phyloP scores from a whole-genome alignment of 148 eudicot species.

The Fallopia convolvulus region DNA sequence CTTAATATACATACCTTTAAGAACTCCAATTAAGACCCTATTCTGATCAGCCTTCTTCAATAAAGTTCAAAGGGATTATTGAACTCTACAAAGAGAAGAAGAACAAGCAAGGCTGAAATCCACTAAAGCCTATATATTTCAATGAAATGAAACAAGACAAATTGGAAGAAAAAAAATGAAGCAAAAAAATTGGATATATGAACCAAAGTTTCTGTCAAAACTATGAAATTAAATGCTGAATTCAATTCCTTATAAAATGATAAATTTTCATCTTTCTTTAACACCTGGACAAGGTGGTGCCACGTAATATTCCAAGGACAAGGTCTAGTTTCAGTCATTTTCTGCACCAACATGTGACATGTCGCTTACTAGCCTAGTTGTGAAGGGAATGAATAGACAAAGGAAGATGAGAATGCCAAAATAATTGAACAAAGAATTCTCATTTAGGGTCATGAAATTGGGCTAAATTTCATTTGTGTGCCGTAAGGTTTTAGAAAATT shows the following conservation, averaged over 20 bases:
- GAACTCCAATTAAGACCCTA: neutral
- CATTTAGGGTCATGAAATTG: neutral
- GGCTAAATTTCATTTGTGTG: neutral
- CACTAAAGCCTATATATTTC: neutral
- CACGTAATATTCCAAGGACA: constrained; percentile 6
- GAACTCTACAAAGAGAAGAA: neutral
- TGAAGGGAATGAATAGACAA: neutral
- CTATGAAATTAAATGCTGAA: neutral
- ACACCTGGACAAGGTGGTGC: constrained; percentile 1
- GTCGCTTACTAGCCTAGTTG: constrained; percentile 3
- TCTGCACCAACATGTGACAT: constrained; percentile 1
- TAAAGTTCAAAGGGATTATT: neutral
- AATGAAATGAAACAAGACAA: neutral
- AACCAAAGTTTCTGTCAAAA: neutral
- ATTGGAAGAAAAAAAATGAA: neutral
- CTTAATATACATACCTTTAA: neutral
- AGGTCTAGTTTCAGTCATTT: constrained; percentile 8
- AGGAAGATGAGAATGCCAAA: neutral
- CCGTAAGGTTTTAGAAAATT: neutral
- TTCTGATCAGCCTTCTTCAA: neutral
- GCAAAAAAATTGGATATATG: neutral
- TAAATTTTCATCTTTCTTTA: neutral
- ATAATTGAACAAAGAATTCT: neutral
- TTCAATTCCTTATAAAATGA: neutral
- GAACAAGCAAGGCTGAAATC: neutral